Base-by-base conservation (phyloP, 2,329 filamentous ascomycete genomes). In the Ophiostoma ips region DNA sequence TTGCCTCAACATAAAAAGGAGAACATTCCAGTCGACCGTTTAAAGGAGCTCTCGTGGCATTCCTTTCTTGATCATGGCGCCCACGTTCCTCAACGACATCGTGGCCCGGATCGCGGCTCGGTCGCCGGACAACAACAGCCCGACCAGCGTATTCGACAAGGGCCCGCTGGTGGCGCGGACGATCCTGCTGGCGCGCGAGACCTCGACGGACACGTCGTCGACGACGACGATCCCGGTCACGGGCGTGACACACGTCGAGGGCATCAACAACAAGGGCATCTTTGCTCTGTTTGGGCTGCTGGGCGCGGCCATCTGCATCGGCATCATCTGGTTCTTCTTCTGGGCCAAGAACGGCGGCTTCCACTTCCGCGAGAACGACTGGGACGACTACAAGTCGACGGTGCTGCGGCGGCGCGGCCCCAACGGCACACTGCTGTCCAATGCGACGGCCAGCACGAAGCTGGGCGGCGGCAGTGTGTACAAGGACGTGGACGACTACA, bases 301-400 rank as follows among this genome's bases (percentile, higher is more conserved):
- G 48, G 87, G 86, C 33, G 80, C 81, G 1, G 78, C 69, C 31
- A 84, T 96, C 62, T 84, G 92, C 21, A 52, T 85, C 3, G 76
- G 72, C 0, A 77, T 75, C 21, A 87, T 96, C 61, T 98, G 92
- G 89, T 95, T 98, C 75, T 96, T 98, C 76, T 94, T 94, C 75
- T 94, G 87, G 84, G 90, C 90, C 51, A 90, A 85, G 68, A 95
- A 96, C 59, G 92, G 92, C 54, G 92, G 92, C 13, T 95, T 96
- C 70, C 71, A 84, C 55, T 96, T 88, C 73, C 76, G 76, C 44
- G 71, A 94, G 55, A 73, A 79, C 34, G 92, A 98, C 66, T 98
- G 92, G 90, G 90, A 96, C 6, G 92, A 98, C 61, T 98, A 98
- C 77, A 96, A 96, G 65, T 83, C 84, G 1, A 95, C 90, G 0